Percentiles rank a stretch among this genome's conserved stretches.
Evolutionary conservation across 2,329 filamentous ascomycete species (phyloP).

Genomic region (Chrysoporthe cubensis): DNA sequence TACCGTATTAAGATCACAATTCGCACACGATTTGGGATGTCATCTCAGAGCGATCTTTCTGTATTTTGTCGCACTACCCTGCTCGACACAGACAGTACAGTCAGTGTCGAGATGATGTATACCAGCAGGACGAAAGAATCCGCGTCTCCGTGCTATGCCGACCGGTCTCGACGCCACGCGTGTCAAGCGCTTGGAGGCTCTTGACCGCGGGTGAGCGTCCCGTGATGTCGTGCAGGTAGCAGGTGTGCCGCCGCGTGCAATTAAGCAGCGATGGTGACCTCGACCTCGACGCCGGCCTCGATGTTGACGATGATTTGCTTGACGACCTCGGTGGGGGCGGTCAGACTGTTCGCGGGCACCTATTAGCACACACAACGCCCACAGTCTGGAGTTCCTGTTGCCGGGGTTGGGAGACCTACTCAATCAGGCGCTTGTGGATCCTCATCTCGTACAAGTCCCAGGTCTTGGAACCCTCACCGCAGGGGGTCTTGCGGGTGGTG

Average conservation of each 20-base stretch:
- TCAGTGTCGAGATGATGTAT: slow-evolving; percentile 7
- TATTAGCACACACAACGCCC: slow-evolving; percentile 28
- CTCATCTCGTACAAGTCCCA: slow-evolving; percentile 99
- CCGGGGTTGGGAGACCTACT: slow-evolving; percentile 58
- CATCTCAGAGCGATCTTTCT: slow-evolving; percentile 2
- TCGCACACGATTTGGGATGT: not conserved
- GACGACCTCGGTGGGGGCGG: slow-evolving; percentile 96
- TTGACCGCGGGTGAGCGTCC: not conserved
- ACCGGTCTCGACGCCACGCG: not conserved
- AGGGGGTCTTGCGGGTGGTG: slow-evolving; percentile 98
- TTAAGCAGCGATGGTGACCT: slow-evolving; percentile 90
- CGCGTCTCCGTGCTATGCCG: not conserved
- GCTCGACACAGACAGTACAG: slow-evolving; percentile 14
- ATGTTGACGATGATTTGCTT: slow-evolving; percentile 98
- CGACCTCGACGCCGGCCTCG: slow-evolving; percentile 90
- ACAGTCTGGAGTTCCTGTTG: not conserved
- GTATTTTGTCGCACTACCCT: slow-evolving; percentile 17
- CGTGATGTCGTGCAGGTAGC: too few species aligned
- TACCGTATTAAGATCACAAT: not conserved
- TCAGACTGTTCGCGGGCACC: slow-evolving; percentile 60
- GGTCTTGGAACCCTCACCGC: slow-evolving; percentile 99
- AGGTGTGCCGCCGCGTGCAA: slow-evolving; percentile 17
- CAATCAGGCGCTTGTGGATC: slow-evolving; percentile 98
- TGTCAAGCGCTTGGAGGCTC: not conserved
- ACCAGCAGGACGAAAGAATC: slow-evolving; percentile 13